phyloP scores from a whole-genome alignment of 192 early-diverging fungal genomes.

The Cetraspora pellucida region DNA sequence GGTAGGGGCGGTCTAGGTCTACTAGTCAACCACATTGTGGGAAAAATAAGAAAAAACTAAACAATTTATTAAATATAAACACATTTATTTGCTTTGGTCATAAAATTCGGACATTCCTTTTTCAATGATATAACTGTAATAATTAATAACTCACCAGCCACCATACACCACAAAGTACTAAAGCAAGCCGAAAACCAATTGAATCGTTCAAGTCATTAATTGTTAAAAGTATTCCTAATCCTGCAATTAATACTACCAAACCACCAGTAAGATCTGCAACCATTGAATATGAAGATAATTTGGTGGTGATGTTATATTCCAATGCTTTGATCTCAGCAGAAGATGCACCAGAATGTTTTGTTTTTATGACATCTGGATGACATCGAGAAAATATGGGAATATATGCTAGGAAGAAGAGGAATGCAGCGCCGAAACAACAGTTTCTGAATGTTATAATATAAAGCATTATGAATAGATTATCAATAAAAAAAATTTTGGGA shows the following conservation, averaged over 20 bases:
- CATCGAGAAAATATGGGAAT: constrained; percentile 44
- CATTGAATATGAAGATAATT: constrained; percentile 37
- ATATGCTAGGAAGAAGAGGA: constrained; percentile 50
- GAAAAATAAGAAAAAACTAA: too few species aligned
- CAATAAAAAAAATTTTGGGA: too few species aligned
- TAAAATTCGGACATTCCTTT: background rate
- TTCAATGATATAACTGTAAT: background rate
- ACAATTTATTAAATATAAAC: background rate
- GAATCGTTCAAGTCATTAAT: constrained; percentile 22
- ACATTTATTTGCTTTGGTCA: background rate
- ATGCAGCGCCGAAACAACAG: constrained; percentile 50
- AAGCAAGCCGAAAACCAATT: constrained; percentile 41
- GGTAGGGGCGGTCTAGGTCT: too few species aligned
- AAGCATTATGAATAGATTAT: background rate
- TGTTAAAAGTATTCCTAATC: constrained; percentile 36
- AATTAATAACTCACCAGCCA: constrained; percentile 42
- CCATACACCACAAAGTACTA: constrained; percentile 50
- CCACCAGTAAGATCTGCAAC: constrained; percentile 16
- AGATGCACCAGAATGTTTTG: constrained; percentile 22
- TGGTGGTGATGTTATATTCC: constrained; percentile 38
- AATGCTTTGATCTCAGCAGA: constrained; percentile 6
- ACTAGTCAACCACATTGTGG: too few species aligned
- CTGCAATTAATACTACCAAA: constrained; percentile 29
- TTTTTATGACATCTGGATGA: constrained; percentile 39
- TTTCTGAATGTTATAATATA: constrained; percentile 41